A percentile compares a stretch with the other conserved stretches of the same genome.
These are phyloP conservation scores for Musa balbisiana DNA, from an alignment of 202 grass and related monocot species.

Conservation along the genomic window DNA sequence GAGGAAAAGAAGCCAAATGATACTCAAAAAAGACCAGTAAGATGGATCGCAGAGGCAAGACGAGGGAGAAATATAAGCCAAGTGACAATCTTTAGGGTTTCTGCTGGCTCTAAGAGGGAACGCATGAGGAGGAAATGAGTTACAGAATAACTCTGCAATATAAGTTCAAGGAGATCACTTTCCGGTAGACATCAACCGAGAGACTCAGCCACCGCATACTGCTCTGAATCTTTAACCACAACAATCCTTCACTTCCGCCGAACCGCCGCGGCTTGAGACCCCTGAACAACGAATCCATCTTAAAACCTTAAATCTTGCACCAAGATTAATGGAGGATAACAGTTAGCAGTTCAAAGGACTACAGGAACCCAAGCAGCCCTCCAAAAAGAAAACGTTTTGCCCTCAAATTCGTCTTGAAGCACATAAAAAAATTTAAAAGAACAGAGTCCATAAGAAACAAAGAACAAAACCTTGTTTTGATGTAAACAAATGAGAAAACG, in stretches of 20 bases:
- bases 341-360: background rate
- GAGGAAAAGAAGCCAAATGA: constrained; percentile 10
- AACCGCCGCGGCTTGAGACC: background rate
- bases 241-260: background rate
- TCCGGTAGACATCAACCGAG: too few relatives aligned
- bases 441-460: background rate
- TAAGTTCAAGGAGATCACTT: too few relatives aligned
- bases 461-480: background rate
- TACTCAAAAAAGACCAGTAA: background rate
- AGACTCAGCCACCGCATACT: too few relatives aligned
- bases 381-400: background rate
- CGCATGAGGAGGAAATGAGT: constrained; percentile 8
- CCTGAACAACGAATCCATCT: constrained; percentile 1
- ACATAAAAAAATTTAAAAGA: background rate
- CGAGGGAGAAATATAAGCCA: background rate
- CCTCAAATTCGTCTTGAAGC: background rate
- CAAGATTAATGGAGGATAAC: background rate
- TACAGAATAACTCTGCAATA: constrained; percentile 88
- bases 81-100: background rate
- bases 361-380: background rate
- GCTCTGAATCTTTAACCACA: background rate
- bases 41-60: constrained; percentile 6
- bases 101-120: background rate
- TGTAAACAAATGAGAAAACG: background rate
- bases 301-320: background rate